Base-by-base conservation (phyloP, 169 alveolate species). In the Neospora caninum region DNA sequence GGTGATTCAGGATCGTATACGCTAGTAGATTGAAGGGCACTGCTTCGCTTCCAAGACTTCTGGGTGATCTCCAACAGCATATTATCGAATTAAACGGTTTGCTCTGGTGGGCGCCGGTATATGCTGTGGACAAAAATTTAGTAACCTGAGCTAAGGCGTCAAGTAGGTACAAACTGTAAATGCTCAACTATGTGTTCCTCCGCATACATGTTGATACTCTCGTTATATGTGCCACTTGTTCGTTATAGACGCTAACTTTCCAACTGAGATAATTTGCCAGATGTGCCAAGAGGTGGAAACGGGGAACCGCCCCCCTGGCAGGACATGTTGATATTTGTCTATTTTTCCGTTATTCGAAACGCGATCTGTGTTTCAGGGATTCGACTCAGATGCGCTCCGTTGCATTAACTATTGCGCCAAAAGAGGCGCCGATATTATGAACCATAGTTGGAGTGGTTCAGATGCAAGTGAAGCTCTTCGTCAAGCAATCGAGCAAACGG, bases 401-500 rank as follows among this genome's bases (percentile, higher is more conserved):
- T 78, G 86, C 86, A 78, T 78, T 16, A 22, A 78, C 45, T 78
- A 78, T 43, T 78, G 86, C 45, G 39, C 31, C 43, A 20, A 38
- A n/a, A 20, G 86, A 4, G 42, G 42, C 2, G 86, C 86, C 18
- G n/a, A 20, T 20, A 38, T 78, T 20, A 10, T 78, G 41, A 78
- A 78, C 45, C 86, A 78, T n/a, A 78, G 86, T 43, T 78, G 86
- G 86, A 43, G 43, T 7, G 86, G 86, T 20, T 16, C 43, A 38
- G 1, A 10, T 0, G 13, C 39, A n/a, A 78, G 86, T n/a, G 42
- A 20, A 38, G 39, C 86, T 2, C 45, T 78, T 20, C 45, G 22
- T 10, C 45, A n/a, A 18, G 86, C 86, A 10, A 0, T 78, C n/a
- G n/a, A 25, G 49, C 39, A 43, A 2, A n/a, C 86, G 20, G 43